Evolutionary conservation across 345 rosid species (phyloP).

Genomic region (Eucalyptus fibrosa): DNA sequence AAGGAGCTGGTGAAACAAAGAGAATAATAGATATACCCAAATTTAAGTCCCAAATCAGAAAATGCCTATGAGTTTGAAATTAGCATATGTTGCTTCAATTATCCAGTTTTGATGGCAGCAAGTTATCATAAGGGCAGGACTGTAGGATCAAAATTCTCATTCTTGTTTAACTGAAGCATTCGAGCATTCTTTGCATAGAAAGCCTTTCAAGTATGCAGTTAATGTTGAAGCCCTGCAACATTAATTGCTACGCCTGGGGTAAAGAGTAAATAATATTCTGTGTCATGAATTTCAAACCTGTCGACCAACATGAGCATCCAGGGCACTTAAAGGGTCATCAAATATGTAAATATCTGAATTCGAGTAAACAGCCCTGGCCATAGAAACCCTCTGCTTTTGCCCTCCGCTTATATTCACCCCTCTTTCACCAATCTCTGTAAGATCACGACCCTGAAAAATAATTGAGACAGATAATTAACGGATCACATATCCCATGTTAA

Average conservation of each 20-base stretch:
- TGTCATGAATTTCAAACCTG: slow-evolving; percentile 33
- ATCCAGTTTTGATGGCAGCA: neutral
- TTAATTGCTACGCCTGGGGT: neutral
- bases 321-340: slow-evolving; percentile 97
- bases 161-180: neutral
- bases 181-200: neutral
- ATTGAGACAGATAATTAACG: neutral
- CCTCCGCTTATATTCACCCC: slow-evolving; percentile 99
- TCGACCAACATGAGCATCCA: slow-evolving; percentile 87
- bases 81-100: neutral
- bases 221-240: neutral
- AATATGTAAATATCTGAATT: slow-evolving; percentile 84
- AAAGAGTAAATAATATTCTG: neutral
- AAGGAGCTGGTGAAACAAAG: neutral
- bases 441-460: slow-evolving; percentile 63
- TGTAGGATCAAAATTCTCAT: neutral
- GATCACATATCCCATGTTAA: neutral
- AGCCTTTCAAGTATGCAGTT: neutral
- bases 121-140: neutral
- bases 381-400: slow-evolving; percentile 96
- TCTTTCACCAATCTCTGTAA: slow-evolving; percentile 96
- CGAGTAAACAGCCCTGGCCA: slow-evolving; percentile 97
- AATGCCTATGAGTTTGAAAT: neutral
- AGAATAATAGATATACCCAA: neutral
- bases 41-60: neutral